Evolutionary conservation across 805 yeast genomes (phyloP).

Genomic region (Yarrowia divulgata): DNA sequence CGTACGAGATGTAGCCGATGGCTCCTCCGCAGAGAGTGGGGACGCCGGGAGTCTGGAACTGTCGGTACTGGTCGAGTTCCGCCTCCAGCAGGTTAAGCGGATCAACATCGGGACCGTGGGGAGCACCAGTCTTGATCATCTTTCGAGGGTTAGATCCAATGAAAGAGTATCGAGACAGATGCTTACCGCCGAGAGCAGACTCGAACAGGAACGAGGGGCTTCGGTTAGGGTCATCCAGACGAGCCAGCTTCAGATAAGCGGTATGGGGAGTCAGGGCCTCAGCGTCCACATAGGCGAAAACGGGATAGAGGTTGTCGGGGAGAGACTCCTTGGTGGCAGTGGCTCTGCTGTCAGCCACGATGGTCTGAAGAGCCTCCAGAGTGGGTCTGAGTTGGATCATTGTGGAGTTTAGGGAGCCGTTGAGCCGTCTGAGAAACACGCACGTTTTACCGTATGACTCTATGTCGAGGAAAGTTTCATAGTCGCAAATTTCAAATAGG

Average conservation of each 20-base stretch:
- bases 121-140: slow-evolving; percentile 81
- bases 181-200: slow-evolving; percentile 87
- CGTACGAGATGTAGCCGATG: slow-evolving; percentile 93
- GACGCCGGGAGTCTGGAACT: slow-evolving; percentile 57
- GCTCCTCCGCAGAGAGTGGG: slow-evolving; percentile 97
- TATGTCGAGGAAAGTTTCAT: slow-evolving; percentile 35
- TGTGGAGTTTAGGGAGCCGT: background rate
- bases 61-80: slow-evolving; percentile 69
- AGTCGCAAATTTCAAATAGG: slow-evolving; percentile 34
- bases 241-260: slow-evolving; percentile 84
- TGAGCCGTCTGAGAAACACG: background rate
- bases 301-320: slow-evolving; percentile 72
- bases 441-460: slow-evolving; percentile 28
- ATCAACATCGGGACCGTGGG: slow-evolving; percentile 69
- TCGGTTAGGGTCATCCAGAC: slow-evolving; percentile 55
- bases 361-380: slow-evolving; percentile 33
- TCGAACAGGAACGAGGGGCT: slow-evolving; percentile 76
- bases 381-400: slow-evolving; percentile 39
- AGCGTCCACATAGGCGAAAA: slow-evolving; percentile 74
- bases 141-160: slow-evolving; percentile 87
- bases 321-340: slow-evolving; percentile 20
- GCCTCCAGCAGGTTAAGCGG: slow-evolving; percentile 78
- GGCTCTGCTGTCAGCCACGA: slow-evolving; percentile 25
- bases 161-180: slow-evolving; percentile 87
- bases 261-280: slow-evolving; percentile 87